Evolutionary conservation across 2,329 filamentous ascomycete genomes (phyloP).

Genomic region (Parascedosporium putredinis): DNA sequence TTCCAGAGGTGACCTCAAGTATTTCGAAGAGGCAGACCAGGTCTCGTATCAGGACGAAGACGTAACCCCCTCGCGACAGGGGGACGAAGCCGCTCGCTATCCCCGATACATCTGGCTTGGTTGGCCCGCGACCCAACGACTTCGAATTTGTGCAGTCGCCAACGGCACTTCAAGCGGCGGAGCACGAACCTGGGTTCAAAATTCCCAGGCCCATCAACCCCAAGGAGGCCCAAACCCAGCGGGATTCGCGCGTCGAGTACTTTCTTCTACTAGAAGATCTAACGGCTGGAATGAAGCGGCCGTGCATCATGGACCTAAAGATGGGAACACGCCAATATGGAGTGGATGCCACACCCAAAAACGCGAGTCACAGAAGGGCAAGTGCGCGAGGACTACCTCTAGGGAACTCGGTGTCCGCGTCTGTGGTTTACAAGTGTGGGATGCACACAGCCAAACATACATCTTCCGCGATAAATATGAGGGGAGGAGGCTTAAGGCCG

Average conservation of each 20-base stretch:
- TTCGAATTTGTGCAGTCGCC: neutral
- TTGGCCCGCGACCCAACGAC: constrained; percentile 9
- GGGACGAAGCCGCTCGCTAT: constrained; percentile 8
- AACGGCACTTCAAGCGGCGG: neutral
- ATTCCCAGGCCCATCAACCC: constrained; percentile 59
- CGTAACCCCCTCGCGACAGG: neutral
- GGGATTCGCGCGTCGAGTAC: constrained; percentile 66
- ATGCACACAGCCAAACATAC: constrained; percentile 70
- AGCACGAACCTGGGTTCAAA: constrained; percentile 17
- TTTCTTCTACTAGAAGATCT: constrained; percentile 91
- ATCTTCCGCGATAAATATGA: constrained; percentile 99
- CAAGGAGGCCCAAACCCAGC: constrained; percentile 60
- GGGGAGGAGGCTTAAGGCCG: constrained; percentile 77
- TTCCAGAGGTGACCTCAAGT: constrained; percentile 70
- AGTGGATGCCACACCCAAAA: constrained; percentile 82
- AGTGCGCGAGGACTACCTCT: constrained; percentile 88
- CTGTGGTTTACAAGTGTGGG: constrained; percentile 95
- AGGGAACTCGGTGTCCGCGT: constrained; percentile 83
- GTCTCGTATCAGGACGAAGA: constrained; percentile 62
- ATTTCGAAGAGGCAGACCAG: constrained; percentile 82
- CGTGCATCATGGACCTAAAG: constrained; percentile 94
- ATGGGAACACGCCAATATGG: constrained; percentile 98
- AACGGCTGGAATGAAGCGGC: constrained; percentile 90
- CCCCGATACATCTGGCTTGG: constrained; percentile 10
- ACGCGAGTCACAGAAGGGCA: constrained; percentile 81